Evolutionary conservation across 108 stramenopile genomes (phyloP), one percentile per base, ranked within the genome.

Genomic region (Cyclostephanos invisitatus): DNA sequence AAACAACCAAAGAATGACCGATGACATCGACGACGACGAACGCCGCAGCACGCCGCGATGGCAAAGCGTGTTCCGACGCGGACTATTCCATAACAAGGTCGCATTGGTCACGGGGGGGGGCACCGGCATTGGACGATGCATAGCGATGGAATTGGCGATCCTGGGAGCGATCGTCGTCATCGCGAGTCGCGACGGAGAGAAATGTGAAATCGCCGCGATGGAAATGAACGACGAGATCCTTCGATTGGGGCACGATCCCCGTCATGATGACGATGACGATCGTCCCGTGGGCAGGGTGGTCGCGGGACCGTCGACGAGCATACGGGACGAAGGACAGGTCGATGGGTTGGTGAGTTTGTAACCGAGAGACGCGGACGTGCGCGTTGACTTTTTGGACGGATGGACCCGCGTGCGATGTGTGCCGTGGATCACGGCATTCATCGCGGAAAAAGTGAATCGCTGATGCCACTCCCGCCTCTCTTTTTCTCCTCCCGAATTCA

Each of bases 31-130:
- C n/a, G n/a, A n/a, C n/a, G n/a, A n/a, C n/a, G n/a, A n/a, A n/a
- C n/a, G n/a, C n/a, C n/a, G n/a, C n/a, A n/a, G n/a, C n/a, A n/a
- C n/a, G n/a, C n/a, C n/a, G n/a, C 56, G 40, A 40, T 89, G 89
- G 89, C 78, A 69, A 37, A 77, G 75, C 36, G 75, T 78, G 22
- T 92, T 89, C 70, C 87, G 88, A 47, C 68, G 86, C 14, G 82
- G 77, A 24, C 82, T 94, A 11, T 93, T 94, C 64, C n/a, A 62
- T 2, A 66, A 77, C 42, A 86, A 91, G 73, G 81, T 89, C 11
- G 93, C 91, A 0, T 62, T 97, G 15, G 96, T 97, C 2, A 88
- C 94, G 0, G 96, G 96, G 5, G 96, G 96, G 18, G 94, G 94
- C 3, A 91, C 84, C 8, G 96, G 96, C 15, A 94, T 97, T 35